A percentile compares a stretch with the other conserved stretches of the same genome.
Conservation (phyloP, 2,329 filamentous ascomycete species). For the Apiospora kogelbergensis region DNA sequence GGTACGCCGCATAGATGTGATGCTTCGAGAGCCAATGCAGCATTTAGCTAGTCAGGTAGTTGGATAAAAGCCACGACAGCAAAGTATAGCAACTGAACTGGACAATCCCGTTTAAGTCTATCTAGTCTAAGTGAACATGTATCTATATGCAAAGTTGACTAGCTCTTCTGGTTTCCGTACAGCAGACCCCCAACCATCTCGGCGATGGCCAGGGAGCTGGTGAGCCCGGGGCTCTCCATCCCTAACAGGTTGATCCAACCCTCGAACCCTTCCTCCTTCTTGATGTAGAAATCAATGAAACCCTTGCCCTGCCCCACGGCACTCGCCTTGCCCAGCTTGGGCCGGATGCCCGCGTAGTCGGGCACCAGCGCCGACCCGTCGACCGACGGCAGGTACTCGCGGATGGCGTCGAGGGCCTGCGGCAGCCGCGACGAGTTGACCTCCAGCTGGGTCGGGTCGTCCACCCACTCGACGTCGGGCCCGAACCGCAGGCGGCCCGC, state of each 20-base stretch:
- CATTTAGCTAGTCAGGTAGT: not conserved
- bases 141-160: not conserved
- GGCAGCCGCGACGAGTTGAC: slow-evolving; percentile 64
- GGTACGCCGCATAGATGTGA: slow-evolving; percentile 10
- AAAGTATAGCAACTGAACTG: not conserved
- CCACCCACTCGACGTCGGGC: slow-evolving; percentile 93
- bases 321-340: slow-evolving; percentile 68
- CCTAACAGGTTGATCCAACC: slow-evolving; percentile 90
- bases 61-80: not conserved
- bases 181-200: slow-evolving; percentile 65
- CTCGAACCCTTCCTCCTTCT: slow-evolving; percentile 71
- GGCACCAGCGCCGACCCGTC: slow-evolving; percentile 65
- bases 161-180: slow-evolving; percentile 35
- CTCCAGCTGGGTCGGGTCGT: slow-evolving; percentile 65
- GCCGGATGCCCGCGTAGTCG: slow-evolving; percentile 90
- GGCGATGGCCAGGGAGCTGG: slow-evolving; percentile 81
- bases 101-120: no score
- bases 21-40: slow-evolving; percentile 11
- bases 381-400: slow-evolving; percentile 73
- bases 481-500: slow-evolving; percentile 84
- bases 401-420: slow-evolving; percentile 72
- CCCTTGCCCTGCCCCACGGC: slow-evolving; percentile 64
- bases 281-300: slow-evolving; percentile 84
- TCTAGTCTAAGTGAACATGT: not conserved
- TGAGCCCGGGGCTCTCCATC: slow-evolving; percentile 91